Percentiles rank a stretch among this genome's conserved stretches.
phyloP scores from a whole-genome alignment of 495 filamentous ascomycete species.

The Astrothelium subdiscretum region DNA sequence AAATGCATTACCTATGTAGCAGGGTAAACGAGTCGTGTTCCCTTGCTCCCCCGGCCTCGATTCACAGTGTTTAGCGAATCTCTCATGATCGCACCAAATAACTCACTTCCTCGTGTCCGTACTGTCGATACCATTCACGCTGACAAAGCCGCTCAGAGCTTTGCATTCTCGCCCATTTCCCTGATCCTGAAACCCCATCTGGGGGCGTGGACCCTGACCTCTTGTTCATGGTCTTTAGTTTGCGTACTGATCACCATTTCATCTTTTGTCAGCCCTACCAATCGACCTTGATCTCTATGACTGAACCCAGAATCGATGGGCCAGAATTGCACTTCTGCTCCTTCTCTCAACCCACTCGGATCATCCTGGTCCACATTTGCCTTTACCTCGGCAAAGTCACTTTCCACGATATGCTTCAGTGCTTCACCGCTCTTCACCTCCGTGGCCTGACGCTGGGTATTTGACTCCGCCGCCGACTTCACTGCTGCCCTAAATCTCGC shows the following conservation, averaged over 20 bases:
- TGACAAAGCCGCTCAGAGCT: conserved; percentile 4
- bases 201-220: conserved; percentile 43
- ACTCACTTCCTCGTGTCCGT: too few species aligned
- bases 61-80: too few species aligned
- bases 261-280: conserved; percentile 35
- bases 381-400: conserved; percentile 27
- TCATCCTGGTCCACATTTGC: conserved; percentile 31
- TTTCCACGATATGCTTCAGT: conserved; percentile 25
- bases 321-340: conserved; percentile 39
- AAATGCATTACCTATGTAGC: too few species aligned
- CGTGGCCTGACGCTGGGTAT: conserved; percentile 17
- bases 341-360: conserved; percentile 33
- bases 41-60: too few species aligned
- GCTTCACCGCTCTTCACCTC: conserved; percentile 40
- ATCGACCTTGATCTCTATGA: conserved; percentile 40
- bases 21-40: too few species aligned
- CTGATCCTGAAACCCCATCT: conserved; percentile 42
- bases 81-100: too few species aligned
- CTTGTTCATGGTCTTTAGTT: conserved; percentile 26
- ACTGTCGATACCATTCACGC: background rate
- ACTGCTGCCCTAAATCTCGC: conserved; percentile 35
- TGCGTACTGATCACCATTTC: conserved; percentile 42
- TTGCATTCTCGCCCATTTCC: conserved; percentile 15
- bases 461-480: conserved; percentile 15
- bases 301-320: conserved; percentile 44